These are phyloP conservation scores for Clonostachys solani DNA, from an alignment of 2,329 filamentous ascomycete genomes.

Conservation along the genomic window DNA sequence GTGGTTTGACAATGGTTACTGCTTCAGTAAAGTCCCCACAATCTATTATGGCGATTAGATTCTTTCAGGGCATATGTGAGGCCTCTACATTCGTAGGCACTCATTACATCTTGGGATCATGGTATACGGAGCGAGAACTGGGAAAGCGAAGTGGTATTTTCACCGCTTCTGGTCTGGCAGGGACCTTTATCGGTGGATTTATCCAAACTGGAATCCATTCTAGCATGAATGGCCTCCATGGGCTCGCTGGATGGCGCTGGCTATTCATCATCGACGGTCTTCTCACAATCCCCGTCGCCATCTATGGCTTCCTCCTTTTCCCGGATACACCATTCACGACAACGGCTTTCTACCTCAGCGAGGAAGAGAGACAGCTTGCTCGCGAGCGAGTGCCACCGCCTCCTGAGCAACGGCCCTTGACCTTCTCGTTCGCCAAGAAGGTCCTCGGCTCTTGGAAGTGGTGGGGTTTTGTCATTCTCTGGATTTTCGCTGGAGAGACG, in stretches of 20 bases:
- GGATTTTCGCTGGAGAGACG: constrained; percentile 67
- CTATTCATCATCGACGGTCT: constrained; percentile 37
- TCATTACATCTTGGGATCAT: constrained; percentile 29
- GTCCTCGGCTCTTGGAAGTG: constrained; percentile 58
- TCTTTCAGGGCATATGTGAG: constrained; percentile 34
- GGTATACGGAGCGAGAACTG: constrained; percentile 36
- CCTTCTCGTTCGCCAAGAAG: constrained; percentile 43
- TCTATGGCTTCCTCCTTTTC: constrained; percentile 20
- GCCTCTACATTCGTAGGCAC: constrained; percentile 27
- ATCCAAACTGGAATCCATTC: constrained; percentile 36
- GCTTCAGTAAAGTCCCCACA: constrained; percentile 22
- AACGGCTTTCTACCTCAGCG: constrained; percentile 5
- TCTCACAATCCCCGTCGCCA: constrained; percentile 19
- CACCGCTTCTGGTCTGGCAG: constrained; percentile 35
- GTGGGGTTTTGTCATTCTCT: constrained; percentile 63
- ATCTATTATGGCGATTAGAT: constrained; percentile 31
- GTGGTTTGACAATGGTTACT: constrained; percentile 35
- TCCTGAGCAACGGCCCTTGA: constrained; percentile 30
- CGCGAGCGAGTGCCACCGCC: constrained; percentile 21
- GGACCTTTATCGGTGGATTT: constrained; percentile 37
- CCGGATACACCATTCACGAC: constrained; percentile 21
- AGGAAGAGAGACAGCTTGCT: constrained; percentile 12
- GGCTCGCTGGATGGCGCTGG: constrained; percentile 39
- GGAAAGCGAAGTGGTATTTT: constrained; percentile 34
- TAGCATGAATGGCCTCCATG: constrained; percentile 31